Evolutionary conservation across 1,139 yeast genomes (phyloP), one percentile per base, ranked within the genome.

Genomic region (Blastobotrys elegans): DNA sequence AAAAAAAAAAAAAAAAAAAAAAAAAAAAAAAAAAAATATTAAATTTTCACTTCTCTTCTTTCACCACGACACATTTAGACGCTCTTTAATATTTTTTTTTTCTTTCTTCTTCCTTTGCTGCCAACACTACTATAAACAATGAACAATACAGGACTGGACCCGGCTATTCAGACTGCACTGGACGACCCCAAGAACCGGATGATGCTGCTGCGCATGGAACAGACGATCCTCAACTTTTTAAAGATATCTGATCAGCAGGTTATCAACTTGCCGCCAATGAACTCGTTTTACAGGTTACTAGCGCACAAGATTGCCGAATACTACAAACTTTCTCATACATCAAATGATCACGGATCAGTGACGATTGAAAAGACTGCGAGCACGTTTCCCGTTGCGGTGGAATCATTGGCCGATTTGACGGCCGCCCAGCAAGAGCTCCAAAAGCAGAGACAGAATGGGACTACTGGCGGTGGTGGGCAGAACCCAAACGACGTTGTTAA

Each of bases 221-320:
- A 69, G 14, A 70, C 70, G 29, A 71, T 80, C 43, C 62, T 66
- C 21, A 54, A 55, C 21, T 68, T 60, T 11, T 71, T 80, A 43
- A 59, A 67, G 18, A 54, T 60, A 5, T 64, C 71, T 2, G 58
- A 54, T 31, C 70, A 68, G 2, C 72, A 69, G 39, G 70, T 77
- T 0, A 71, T 74, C 60, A 71, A 74, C 45, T 57, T 78, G 57
- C 73, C 59, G 60, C 81, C 73, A 24, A 71, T 79, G 72, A 84
- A 84, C 62, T 80, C 87, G 1, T 84, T 80, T 61, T 81, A 79
- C 56, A 66, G 90, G 54, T 66, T 84, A 34, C 64, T 84, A 47
- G 74, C 83, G 1, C 89, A 84, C 62, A 84, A 83, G 53, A 66
- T 82, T 29, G 85, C 89, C 14, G 84, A 80, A 35, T 82, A 82